Evolutionary conservation across 306 rosid genomes (phyloP).

Genomic region (Cicer cuneatum): DNA sequence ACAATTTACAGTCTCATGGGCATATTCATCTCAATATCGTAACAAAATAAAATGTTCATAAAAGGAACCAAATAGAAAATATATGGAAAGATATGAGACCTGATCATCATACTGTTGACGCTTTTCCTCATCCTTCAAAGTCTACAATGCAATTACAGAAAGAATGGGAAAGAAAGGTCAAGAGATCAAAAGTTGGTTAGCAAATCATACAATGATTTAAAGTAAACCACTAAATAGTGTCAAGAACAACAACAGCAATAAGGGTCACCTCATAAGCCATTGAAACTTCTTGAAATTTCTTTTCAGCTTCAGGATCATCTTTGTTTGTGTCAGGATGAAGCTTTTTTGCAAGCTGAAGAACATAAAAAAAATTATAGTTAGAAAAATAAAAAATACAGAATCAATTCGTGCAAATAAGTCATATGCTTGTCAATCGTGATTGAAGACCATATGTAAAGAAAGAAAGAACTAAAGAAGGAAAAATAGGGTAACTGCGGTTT

Average conservation of each 20-base stretch:
- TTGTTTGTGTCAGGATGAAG: slow-evolving; percentile 95
- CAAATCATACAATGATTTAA: slow-evolving; percentile 29
- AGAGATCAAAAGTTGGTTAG: slow-evolving; percentile 12
- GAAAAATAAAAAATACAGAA: slow-evolving; percentile 18
- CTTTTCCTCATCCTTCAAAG: slow-evolving; percentile 84
- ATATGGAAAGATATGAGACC: slow-evolving; percentile 51
- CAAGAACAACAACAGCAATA: slow-evolving; percentile 23
- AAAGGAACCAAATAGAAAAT: background rate
- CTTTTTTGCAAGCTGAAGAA: slow-evolving; percentile 83
- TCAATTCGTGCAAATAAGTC: slow-evolving; percentile 20
- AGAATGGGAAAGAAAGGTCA: slow-evolving; percentile 8
- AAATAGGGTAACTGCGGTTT: background rate
- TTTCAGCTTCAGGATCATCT: slow-evolving; percentile 87
- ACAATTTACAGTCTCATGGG: background rate
- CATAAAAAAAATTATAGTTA: slow-evolving; percentile 18
- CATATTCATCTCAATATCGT: slow-evolving; percentile 12
- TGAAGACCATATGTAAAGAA: slow-evolving; percentile 30
- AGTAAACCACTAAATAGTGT: slow-evolving; percentile 2
- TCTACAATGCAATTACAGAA: slow-evolving; percentile 52
- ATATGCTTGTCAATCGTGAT: background rate
- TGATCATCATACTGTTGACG: slow-evolving; percentile 80
- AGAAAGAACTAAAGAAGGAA: slow-evolving; percentile 5
- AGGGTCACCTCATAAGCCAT: slow-evolving; percentile 80
- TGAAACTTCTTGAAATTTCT: slow-evolving; percentile 88
- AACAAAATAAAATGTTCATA: slow-evolving; percentile 1